phyloP scores from a whole-genome alignment of 352 stramenopile species.

The Phytophthora sp. region DNA sequence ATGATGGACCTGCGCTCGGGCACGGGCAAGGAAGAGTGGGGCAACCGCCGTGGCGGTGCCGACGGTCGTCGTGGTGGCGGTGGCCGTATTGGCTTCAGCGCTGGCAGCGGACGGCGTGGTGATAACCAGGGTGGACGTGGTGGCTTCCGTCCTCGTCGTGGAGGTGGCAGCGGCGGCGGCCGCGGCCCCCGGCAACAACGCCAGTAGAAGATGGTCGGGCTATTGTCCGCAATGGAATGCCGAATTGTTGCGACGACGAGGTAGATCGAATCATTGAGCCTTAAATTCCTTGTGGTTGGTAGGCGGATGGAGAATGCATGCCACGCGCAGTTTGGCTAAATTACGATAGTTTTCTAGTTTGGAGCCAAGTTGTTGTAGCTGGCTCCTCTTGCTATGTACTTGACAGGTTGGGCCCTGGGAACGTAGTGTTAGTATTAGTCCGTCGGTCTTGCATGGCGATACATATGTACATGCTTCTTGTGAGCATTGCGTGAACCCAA shows the following conservation, averaged over 20 bases:
- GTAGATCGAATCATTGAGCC: slow-evolving; percentile 26
- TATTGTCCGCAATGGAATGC: slow-evolving; percentile 25
- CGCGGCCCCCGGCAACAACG: slow-evolving; percentile 48
- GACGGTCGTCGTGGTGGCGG: slow-evolving; percentile 48
- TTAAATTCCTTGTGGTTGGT: slow-evolving; percentile 20
- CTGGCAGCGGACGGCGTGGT: slow-evolving; percentile 45
- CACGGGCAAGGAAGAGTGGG: slow-evolving; percentile 72
- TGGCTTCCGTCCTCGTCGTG: slow-evolving; percentile 50
- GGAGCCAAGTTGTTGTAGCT: slow-evolving; percentile 16
- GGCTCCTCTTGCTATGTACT: too few relatives aligned
- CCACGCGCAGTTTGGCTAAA: slow-evolving; percentile 35
- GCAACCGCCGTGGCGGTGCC: slow-evolving; percentile 51
- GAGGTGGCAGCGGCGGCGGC: slow-evolving; percentile 44
- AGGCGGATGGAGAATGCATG: slow-evolving; percentile 36
- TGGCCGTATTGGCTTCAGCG: slow-evolving; percentile 43
- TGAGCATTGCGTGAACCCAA: too few relatives aligned
- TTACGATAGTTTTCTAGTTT: slow-evolving; percentile 25
- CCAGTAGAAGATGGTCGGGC: slow-evolving; percentile 42
- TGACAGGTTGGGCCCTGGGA: slow-evolving; percentile 21
- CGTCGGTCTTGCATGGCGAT: slow-evolving; percentile 18
- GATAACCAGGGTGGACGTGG: slow-evolving; percentile 62
- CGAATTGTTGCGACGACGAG: slow-evolving; percentile 11
- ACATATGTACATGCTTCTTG: slow-evolving; percentile 31
- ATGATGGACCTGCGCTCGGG: slow-evolving; percentile 87
- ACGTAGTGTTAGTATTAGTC: slow-evolving; percentile 37